Conservation (phyloP, 225 moss, liverwort and hornwort genomes). For the Bryoerythrophyllum caledonicum region DNA sequence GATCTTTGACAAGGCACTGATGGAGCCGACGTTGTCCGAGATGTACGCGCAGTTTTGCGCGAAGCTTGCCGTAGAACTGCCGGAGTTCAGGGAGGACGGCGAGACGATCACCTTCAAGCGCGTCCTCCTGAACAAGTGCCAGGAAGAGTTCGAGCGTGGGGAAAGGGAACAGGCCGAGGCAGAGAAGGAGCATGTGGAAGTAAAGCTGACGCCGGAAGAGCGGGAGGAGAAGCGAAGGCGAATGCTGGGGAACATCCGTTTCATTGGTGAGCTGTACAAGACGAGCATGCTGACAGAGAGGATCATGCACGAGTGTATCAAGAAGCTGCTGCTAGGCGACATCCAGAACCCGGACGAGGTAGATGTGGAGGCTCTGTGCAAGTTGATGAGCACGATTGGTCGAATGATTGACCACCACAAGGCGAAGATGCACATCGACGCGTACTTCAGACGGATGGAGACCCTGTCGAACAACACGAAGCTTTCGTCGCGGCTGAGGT, state of each 20-base stretch:
- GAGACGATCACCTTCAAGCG: slow-evolving; percentile 59
- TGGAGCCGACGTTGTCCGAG: slow-evolving; percentile 64
- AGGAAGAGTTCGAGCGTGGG: too few species aligned
- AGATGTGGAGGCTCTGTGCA: slow-evolving; percentile 96
- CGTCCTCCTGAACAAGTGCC: too few species aligned
- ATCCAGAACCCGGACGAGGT: slow-evolving; percentile 93
- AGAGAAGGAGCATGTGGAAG: too few species aligned
- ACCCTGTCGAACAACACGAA: slow-evolving; percentile 70
- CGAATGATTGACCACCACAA: slow-evolving; percentile 83
- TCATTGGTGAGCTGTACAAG: slow-evolving; percentile 97
- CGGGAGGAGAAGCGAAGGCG: too few species aligned
- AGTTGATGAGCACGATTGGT: slow-evolving; percentile 96
- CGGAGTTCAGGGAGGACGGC: slow-evolving; percentile 79
- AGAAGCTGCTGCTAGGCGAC: slow-evolving; percentile 88
- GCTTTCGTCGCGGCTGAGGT: slow-evolving; percentile 81
- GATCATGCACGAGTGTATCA: slow-evolving; percentile 98
- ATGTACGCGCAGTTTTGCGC: slow-evolving; percentile 96
- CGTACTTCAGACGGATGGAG: slow-evolving; percentile 88
- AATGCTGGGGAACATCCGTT: not conserved
- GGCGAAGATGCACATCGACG: slow-evolving; percentile 90
- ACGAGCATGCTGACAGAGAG: slow-evolving; percentile 91
- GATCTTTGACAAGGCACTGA: too few species aligned
- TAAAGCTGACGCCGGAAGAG: too few species aligned
- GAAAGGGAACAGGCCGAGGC: too few species aligned
- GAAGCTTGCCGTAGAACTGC: slow-evolving; percentile 80